Evolutionary conservation across 257 asterid species (phyloP).

Genomic region (Solanum chilense): DNA sequence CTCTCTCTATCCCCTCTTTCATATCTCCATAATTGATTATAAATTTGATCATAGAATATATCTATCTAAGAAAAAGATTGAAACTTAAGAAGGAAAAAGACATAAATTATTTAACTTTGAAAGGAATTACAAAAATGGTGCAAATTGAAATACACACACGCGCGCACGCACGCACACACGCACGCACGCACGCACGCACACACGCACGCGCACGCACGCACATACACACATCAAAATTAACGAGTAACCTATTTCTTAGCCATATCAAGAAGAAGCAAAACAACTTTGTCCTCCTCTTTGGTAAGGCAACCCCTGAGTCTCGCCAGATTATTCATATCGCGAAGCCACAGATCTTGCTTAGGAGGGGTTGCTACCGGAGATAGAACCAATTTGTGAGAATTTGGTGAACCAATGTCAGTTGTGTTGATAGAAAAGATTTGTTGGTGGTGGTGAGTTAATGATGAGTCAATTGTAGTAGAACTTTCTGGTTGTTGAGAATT

Average conservation of each 20-base stretch:
- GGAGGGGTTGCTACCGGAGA: too few species aligned
- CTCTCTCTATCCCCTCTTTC: neutral
- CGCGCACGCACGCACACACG: fast-evolving
- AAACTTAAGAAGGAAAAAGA: neutral
- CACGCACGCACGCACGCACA: fast-evolving
- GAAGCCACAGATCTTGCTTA: neutral
- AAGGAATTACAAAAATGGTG: neutral
- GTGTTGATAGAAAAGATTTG: too few species aligned
- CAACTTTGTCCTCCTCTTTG: neutral
- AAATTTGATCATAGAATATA: neutral
- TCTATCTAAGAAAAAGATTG: neutral
- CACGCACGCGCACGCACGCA: fast-evolving
- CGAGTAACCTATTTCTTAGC: too few species aligned
- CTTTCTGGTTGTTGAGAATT: neutral
- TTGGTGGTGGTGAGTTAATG: neutral
- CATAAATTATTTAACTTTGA: neutral
- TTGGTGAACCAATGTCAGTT: neutral
- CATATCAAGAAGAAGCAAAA: too few species aligned
- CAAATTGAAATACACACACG: too few species aligned
- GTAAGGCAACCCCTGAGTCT: neutral
- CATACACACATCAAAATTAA: too few species aligned
- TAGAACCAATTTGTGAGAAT: neutral
- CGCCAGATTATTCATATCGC: neutral
- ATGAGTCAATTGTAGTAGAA: neutral
- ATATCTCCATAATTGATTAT: neutral